Percentiles rank a stretch among this genome's conserved stretches.
phyloP scores from a whole-genome alignment of 179 eudicot genomes.

The Vitellaria paradoxa region DNA sequence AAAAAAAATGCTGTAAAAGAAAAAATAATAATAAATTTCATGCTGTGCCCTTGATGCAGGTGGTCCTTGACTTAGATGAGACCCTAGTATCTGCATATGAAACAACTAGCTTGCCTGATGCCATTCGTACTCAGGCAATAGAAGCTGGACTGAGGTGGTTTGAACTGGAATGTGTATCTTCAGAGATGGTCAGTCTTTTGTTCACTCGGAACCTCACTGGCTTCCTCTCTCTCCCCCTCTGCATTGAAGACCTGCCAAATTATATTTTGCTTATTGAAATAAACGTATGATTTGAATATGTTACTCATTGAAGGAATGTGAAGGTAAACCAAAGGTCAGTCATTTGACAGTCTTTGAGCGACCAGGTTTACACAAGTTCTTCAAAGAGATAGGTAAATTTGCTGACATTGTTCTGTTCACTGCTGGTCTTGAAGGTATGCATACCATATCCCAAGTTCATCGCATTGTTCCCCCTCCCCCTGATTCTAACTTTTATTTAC shows the following conservation, averaged over 20 bases:
- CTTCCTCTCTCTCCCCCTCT: neutral
- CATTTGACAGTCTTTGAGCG: conserved; percentile 87
- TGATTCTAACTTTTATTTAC: neutral
- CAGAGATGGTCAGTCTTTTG: conserved; percentile 38
- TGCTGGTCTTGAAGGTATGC: conserved; percentile 88
- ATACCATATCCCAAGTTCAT: conserved; percentile 15
- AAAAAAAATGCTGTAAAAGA: neutral
- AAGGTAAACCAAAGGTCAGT: conserved; percentile 74
- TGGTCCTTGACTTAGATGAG: conserved; percentile 91
- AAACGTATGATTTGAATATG: neutral
- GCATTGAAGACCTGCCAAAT: neutral
- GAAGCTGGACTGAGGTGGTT: conserved; percentile 83
- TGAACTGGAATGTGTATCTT: conserved; percentile 79
- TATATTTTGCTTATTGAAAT: neutral
- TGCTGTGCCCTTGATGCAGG: conserved; percentile 39
- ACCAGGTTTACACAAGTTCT: conserved; percentile 72
- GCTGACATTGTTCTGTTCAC: conserved; percentile 80
- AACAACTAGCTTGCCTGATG: conserved; percentile 72
- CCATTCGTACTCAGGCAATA: conserved; percentile 61
- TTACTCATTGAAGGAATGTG: conserved; percentile 46
- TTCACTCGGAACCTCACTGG: neutral
- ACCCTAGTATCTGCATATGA: conserved; percentile 84
- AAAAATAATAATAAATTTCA: neutral
- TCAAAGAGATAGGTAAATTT: conserved; percentile 65
- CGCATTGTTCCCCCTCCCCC: conserved; percentile 5